These are phyloP conservation scores for Millerozyma miso DNA, from an alignment of 805 yeast genomes.

Conservation along the genomic window DNA sequence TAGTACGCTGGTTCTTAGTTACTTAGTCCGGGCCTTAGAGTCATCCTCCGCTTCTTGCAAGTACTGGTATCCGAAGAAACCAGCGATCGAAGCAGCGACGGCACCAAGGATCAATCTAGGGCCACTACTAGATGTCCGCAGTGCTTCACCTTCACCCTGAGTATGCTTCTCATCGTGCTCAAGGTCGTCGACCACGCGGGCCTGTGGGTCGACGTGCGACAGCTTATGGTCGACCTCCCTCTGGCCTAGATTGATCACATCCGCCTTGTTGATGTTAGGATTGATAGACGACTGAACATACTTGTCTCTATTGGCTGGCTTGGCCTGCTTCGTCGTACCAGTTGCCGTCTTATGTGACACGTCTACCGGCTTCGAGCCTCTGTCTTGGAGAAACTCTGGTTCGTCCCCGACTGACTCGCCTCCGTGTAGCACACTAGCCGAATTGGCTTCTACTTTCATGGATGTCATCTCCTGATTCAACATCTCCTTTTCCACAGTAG, in stretches of 20 bases:
- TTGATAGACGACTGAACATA: constrained; percentile 39
- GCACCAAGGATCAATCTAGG: background rate
- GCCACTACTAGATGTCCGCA: constrained; percentile 4
- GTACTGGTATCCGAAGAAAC: background rate
- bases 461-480: constrained; percentile 31
- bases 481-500: constrained; percentile 34
- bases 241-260: constrained; percentile 33
- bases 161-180: constrained; percentile 30
- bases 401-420: constrained; percentile 37
- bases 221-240: constrained; percentile 33
- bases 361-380: constrained; percentile 34
- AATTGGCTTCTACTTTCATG: constrained; percentile 42
- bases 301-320: constrained; percentile 35
- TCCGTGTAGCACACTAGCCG: constrained; percentile 38
- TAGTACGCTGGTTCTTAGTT: too few species aligned
- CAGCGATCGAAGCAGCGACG: background rate
- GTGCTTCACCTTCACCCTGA: constrained; percentile 7
- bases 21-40: too few species aligned
- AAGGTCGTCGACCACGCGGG: constrained; percentile 33
- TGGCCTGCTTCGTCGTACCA: constrained; percentile 12
- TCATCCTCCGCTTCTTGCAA: background rate
- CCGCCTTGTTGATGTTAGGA: constrained; percentile 35
- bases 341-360: constrained; percentile 11
- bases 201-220: constrained; percentile 23
- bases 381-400: constrained; percentile 37